Conservation (phyloP, 2,329 filamentous ascomycete genomes). For the Arthroderma sp. region DNA sequence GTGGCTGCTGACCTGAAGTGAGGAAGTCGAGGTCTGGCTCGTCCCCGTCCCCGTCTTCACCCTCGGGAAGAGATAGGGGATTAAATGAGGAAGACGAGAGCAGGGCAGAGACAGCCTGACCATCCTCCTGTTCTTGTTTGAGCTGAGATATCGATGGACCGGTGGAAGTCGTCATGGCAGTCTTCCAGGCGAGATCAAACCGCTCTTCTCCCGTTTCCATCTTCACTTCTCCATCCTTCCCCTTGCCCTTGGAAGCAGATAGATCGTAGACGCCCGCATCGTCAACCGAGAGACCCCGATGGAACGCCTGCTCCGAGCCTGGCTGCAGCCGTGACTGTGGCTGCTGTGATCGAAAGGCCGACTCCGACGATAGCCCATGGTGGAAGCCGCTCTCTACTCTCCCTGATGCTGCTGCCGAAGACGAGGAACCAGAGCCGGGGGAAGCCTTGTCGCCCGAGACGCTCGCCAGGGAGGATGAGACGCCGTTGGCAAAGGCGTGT, state of each 20-base stretch:
- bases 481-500: neutral
- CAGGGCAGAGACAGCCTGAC: slow-evolving; percentile 32
- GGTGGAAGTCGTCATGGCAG: slow-evolving; percentile 10
- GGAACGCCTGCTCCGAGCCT: neutral
- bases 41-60: slow-evolving; percentile 15
- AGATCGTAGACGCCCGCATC: neutral
- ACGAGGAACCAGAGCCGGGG: neutral
- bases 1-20: slow-evolving; percentile 13
- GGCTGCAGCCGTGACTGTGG: neutral
- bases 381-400: neutral
- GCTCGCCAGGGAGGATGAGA: slow-evolving; percentile 9
- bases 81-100: slow-evolving; percentile 26
- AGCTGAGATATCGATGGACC: neutral
- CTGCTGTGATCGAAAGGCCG: neutral
- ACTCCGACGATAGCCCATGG: neutral
- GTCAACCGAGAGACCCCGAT: neutral
- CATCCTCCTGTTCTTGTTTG: slow-evolving; percentile 22
- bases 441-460: slow-evolving; percentile 6
- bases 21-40: slow-evolving; percentile 12
- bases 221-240: no score
- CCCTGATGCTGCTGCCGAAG: neutral
- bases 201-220: neutral
- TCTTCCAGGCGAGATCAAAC: slow-evolving; percentile 19
- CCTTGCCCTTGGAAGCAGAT: slow-evolving; percentile 3
- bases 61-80: slow-evolving; percentile 18